phyloP scores from a whole-genome alignment of 306 rosid species.

The Cucurbita pepo region DNA sequence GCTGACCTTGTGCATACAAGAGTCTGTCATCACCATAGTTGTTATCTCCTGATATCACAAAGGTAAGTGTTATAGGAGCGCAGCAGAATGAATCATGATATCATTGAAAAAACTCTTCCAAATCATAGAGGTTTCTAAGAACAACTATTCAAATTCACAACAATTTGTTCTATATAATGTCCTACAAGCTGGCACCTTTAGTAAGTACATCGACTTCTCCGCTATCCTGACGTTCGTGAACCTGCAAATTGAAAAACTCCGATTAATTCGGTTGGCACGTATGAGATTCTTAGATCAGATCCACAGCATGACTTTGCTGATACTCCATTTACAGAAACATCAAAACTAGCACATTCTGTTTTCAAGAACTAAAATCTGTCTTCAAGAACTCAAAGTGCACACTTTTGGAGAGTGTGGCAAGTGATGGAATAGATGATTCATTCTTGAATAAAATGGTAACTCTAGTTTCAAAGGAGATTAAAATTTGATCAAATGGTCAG shows the following conservation, averaged over 20 bases:
- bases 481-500: not conserved
- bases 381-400: not conserved
- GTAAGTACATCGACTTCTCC: slow-evolving; percentile 86
- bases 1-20: slow-evolving; percentile 80
- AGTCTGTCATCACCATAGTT: slow-evolving; percentile 81
- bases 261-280: not conserved
- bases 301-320: not conserved
- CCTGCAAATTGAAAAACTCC: slow-evolving; percentile 32
- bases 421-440: not conserved
- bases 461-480: not conserved
- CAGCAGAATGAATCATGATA: not conserved
- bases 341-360: not conserved
- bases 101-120: not conserved
- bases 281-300: not conserved
- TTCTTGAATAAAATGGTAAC: not conserved
- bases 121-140: not conserved
- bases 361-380: not conserved
- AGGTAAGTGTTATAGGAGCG: not conserved
- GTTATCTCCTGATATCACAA: slow-evolving; percentile 58
- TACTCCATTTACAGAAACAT: not conserved
- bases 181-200: slow-evolving; percentile 41
- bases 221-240: slow-evolving; percentile 64
- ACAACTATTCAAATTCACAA: not conserved
- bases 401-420: not conserved
- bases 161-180: not conserved